Conservation (phyloP, 768 basidiomycete species). For the Suillus clintonianus region DNA sequence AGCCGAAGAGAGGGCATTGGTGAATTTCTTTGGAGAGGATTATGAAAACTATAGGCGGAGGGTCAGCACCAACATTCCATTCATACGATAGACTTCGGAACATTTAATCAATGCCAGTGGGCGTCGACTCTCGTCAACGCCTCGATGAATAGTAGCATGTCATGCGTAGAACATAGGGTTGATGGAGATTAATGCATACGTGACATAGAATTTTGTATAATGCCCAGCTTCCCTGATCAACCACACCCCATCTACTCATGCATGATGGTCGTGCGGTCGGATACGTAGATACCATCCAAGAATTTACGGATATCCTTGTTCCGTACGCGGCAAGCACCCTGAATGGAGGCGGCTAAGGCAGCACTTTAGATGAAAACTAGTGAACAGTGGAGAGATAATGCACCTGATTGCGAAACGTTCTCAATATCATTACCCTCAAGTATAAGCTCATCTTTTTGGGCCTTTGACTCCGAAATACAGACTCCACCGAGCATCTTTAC, state of each 20-base stretch:
- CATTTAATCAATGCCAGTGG: not conserved
- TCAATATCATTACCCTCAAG: constrained; percentile 95
- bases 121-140: not conserved
- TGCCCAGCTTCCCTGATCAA: constrained; percentile 11
- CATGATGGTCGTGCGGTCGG: constrained; percentile 66
- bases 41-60: constrained; percentile 74
- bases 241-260: constrained; percentile 39
- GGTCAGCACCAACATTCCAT: constrained; percentile 89
- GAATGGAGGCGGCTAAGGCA: constrained; percentile 85
- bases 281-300: constrained; percentile 92
- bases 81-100: constrained; percentile 55
- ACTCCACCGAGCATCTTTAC: constrained; percentile 93
- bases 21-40: constrained; percentile 88
- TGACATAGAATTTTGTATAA: constrained; percentile 18
- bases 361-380: constrained; percentile 3
- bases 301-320: constrained; percentile 99
- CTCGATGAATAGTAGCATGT: constrained; percentile 14
- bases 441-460: constrained; percentile 93
- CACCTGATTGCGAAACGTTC: constrained; percentile 95
- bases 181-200: constrained; percentile 22
- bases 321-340: constrained; percentile 93
- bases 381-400: constrained; percentile 11
- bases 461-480: constrained; percentile 78
- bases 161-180: constrained; percentile 28
- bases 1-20: constrained; percentile 83